Evolutionary conservation across 495 filamentous ascomycete species (phyloP).

Genomic region (Lophiostoma macrostomum): DNA sequence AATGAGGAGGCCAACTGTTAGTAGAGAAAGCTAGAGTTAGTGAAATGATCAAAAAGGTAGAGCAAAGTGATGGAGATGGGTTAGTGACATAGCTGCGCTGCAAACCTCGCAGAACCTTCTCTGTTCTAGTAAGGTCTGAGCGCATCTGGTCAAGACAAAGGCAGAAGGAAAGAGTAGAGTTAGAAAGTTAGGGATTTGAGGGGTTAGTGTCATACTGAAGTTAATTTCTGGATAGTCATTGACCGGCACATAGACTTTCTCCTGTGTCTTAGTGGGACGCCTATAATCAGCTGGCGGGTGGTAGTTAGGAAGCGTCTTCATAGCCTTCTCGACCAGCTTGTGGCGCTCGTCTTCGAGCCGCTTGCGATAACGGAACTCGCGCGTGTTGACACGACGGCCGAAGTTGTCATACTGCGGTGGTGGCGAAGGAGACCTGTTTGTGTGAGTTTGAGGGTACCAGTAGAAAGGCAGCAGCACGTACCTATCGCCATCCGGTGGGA

Average conservation of each 20-base stretch:
- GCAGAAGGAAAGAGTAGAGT: slow-evolving; percentile 41
- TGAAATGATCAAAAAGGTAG: slow-evolving; percentile 45
- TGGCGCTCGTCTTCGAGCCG: slow-evolving; percentile 96
- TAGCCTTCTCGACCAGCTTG: slow-evolving; percentile 95
- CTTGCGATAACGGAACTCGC: slow-evolving; percentile 96
- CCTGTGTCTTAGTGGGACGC: slow-evolving; percentile 97
- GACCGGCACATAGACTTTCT: slow-evolving; percentile 99
- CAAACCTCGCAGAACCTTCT: slow-evolving; percentile 37
- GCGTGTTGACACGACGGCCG: slow-evolving; percentile 95
- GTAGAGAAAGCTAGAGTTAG: slow-evolving; percentile 93
- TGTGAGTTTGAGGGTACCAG: slow-evolving; percentile 24
- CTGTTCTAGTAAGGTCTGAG: slow-evolving; percentile 50
- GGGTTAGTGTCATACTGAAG: slow-evolving; percentile 91
- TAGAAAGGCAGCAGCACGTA: slow-evolving; percentile 43
- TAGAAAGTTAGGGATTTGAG: slow-evolving; percentile 29
- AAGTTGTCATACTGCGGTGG: slow-evolving; percentile 98
- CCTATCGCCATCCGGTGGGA: slow-evolving; percentile 92
- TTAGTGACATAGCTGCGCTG: slow-evolving; percentile 47
- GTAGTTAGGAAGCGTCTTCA: slow-evolving; percentile 98
- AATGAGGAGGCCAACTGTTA: slow-evolving; percentile 99
- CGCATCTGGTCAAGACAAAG: slow-evolving; percentile 43
- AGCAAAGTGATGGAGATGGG: slow-evolving; percentile 44
- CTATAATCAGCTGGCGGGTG: slow-evolving; percentile 96
- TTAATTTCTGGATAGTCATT: slow-evolving; percentile 99
- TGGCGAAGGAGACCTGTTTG: slow-evolving; percentile 81